Evolutionary conservation across 495 filamentous ascomycete species (phyloP), one percentile per base, ranked within the genome.

Genomic region (Thermothielavioides terrestris): DNA sequence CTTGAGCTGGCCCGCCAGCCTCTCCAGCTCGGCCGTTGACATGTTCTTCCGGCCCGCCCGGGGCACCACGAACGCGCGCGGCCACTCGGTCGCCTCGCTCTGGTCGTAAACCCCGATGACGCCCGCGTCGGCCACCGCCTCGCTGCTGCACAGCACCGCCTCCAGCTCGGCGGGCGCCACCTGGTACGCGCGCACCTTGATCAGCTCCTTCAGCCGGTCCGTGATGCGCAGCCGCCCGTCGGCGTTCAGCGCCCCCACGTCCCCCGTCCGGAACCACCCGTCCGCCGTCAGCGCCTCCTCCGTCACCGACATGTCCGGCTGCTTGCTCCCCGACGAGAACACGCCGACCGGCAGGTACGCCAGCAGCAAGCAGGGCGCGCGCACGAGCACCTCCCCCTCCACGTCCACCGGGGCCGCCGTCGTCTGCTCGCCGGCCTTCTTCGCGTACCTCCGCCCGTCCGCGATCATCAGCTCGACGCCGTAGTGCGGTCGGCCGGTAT

Each of bases 121-220:
- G 0, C 82, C 84, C 2, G 78, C 80, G 4, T 80, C 76, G 47
- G 82, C 79, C n/a, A 69, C 56, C 18, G 84, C 67, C 0, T 73
- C 74, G 26, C 81, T 65, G 14, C 62, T 63, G 45, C 62, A 87
- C 77, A 15, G 79, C 75, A 42, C 71, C 48, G 82, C 82, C 57
- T 87, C 83, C 2, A 87, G 64, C 62, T 86, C 84, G 0, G 82
- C 83, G 1, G 83, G 84, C 38, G 81, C 83, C 26, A 88, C 82
- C 18, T 74, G 78, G 50, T 83, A 80, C 4, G 82, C 84, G 52
- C 85, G 84, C 18, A 86, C 83, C 60, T 87, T 86, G 61, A 87
- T 85, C 70, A 86, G 74, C 65, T 86, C 83, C 69, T 88, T 88
- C 47, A 90, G 81, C 0, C 87, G 74, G 41, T 89, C 87, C 1